Conservation (phyloP, 2,329 filamentous ascomycete genomes). For the Verruconis gallopava region DNA sequence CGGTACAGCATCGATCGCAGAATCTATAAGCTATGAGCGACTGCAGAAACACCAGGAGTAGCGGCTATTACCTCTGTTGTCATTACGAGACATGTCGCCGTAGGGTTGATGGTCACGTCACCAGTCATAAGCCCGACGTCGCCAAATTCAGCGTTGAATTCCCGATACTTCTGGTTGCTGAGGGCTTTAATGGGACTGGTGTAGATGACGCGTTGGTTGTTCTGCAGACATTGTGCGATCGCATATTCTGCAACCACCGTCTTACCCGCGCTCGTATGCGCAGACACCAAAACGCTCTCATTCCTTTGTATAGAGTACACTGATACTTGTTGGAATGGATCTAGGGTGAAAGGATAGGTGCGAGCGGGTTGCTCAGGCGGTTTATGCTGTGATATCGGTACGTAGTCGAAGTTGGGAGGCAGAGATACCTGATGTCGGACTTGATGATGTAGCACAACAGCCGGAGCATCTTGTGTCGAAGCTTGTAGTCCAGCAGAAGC, state of each 20-base stretch:
- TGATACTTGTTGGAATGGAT: slow-evolving; percentile 93
- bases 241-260: slow-evolving; percentile 98
- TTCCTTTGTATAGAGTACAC: slow-evolving; percentile 91
- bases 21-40: slow-evolving; percentile 45
- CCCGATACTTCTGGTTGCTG: slow-evolving; percentile 97
- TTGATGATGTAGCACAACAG: slow-evolving; percentile 84
- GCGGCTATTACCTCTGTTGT: slow-evolving; percentile 57
- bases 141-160: slow-evolving; percentile 89
- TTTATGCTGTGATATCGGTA: slow-evolving; percentile 90
- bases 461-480: slow-evolving; percentile 47
- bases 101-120: slow-evolving; percentile 98
- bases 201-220: slow-evolving; percentile 97
- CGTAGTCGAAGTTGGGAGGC: slow-evolving; percentile 85
- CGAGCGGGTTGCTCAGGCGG: slow-evolving; percentile 76
- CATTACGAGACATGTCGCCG: slow-evolving; percentile 96
- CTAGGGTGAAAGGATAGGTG: slow-evolving; percentile 77
- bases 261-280: slow-evolving; percentile 94
- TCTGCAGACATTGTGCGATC: slow-evolving; percentile 91
- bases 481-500: slow-evolving; percentile 56
- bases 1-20: slow-evolving; percentile 95
- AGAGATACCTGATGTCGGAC: slow-evolving; percentile 96
- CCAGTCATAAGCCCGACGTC: slow-evolving; percentile 98
- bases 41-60: not conserved
- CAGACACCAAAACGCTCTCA: slow-evolving; percentile 92
- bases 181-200: slow-evolving; percentile 98